Conservation (phyloP, 352 stramenopile genomes). For the Phytophthora podocarpi region DNA sequence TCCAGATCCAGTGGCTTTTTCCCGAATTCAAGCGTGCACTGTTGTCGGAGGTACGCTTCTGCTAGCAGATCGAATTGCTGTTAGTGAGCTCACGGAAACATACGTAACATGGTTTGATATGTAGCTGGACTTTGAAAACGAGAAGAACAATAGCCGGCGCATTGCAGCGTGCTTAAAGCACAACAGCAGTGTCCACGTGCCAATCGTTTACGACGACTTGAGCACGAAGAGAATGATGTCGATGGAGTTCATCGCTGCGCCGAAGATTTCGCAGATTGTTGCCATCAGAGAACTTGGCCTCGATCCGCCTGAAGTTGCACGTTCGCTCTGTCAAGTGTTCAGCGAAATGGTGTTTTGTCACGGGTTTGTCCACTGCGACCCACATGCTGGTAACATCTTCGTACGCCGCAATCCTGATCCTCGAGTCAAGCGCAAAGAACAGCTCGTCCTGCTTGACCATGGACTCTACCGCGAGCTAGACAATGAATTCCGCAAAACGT, state of each 20-base stretch:
- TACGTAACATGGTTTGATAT: constrained; percentile 3
- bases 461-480: constrained; percentile 96
- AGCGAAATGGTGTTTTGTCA: constrained; percentile 95
- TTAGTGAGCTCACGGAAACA: background rate
- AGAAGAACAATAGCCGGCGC: constrained; percentile 82
- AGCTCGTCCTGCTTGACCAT: constrained; percentile 98
- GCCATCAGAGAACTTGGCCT: constrained; percentile 85
- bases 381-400: constrained; percentile 96
- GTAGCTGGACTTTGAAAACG: constrained; percentile 86
- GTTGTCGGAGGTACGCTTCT: constrained; percentile 54
- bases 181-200: constrained; percentile 77
- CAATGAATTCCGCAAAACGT: constrained; percentile 92
- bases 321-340: constrained; percentile 92
- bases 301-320: constrained; percentile 80
- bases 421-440: constrained; percentile 53
- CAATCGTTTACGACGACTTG: constrained; percentile 83
- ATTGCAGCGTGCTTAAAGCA: constrained; percentile 63
- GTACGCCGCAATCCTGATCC: constrained; percentile 67
- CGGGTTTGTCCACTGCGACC: constrained; percentile 97
- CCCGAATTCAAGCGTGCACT: constrained; percentile 93
- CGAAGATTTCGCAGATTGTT: constrained; percentile 92
- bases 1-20: constrained; percentile 94
- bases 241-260: constrained; percentile 97
- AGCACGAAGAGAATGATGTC: constrained; percentile 93
- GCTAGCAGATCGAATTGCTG: background rate